phyloP scores from a whole-genome alignment of 306 rosid species.

The Acacia confusa region DNA sequence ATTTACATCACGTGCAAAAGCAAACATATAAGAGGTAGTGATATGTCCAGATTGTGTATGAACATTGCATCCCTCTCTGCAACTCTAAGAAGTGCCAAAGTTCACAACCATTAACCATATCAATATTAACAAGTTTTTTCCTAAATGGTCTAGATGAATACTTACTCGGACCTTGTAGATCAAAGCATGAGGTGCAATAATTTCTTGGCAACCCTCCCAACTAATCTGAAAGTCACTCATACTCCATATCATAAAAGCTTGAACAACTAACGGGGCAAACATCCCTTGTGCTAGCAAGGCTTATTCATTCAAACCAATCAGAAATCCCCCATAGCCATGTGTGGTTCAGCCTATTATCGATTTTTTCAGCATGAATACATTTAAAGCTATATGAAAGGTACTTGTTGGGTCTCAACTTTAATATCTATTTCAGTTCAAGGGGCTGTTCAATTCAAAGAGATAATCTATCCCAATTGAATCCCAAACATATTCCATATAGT shows the following conservation, averaged over 20 bases:
- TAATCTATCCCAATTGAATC: not conserved
- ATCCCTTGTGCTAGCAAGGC: not conserved
- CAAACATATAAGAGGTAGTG: not conserved
- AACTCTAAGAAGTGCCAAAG: not conserved
- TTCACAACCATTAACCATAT: not conserved
- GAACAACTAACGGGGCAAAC: not conserved
- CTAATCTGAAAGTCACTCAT: not conserved
- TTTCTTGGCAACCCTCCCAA: not conserved
- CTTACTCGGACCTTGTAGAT: not conserved
- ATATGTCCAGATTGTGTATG: not conserved
- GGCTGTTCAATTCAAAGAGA: not conserved
- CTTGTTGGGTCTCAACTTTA: not conserved
- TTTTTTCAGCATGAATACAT: not conserved
- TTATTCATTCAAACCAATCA: not conserved
- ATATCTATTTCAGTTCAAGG: not conserved
- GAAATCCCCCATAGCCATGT: not conserved
- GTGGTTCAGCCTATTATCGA: not conserved
- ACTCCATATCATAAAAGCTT: not conserved
- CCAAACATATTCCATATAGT: not conserved
- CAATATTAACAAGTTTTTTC: not conserved
- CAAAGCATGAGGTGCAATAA: not conserved
- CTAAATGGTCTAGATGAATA: not conserved
- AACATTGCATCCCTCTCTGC: conserved; percentile 2
- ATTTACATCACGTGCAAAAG: not conserved
- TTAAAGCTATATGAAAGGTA: not conserved